Evolutionary conservation across 148 eudicot genomes (phyloP).

Genomic region (Vaccinium macrocarpon): DNA sequence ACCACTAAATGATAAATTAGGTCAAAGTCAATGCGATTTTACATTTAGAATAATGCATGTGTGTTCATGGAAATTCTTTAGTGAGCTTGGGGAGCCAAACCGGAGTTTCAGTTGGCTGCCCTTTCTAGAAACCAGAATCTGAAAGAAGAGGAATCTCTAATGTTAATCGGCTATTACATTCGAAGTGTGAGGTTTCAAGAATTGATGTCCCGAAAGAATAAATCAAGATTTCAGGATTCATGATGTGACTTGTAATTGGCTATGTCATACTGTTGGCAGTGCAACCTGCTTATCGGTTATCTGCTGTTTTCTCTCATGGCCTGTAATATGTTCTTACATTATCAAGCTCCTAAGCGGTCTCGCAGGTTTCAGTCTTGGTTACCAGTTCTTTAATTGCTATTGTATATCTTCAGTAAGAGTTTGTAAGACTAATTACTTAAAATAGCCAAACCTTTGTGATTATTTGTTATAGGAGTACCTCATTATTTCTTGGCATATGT

Average conservation of each 20-base stretch:
- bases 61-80: not conserved
- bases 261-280: not conserved
- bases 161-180: not conserved
- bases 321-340: not conserved
- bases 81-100: not conserved
- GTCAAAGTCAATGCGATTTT: not conserved
- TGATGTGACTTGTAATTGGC: not conserved
- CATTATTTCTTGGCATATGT: not conserved
- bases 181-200: not conserved
- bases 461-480: not conserved
- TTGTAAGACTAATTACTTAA: not conserved
- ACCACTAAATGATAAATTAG: not conserved
- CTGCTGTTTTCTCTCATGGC: slow-evolving; percentile 1
- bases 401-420: not conserved
- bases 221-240: not conserved
- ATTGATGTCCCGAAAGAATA: not conserved
- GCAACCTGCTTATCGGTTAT: not conserved
- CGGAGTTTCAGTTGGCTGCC: not conserved
- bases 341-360: not conserved
- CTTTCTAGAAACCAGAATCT: not conserved
- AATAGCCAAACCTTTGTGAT: not conserved
- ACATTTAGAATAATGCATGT: not conserved
- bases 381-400: not conserved
- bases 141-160: not conserved
- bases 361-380: not conserved